Conservation (phyloP, 2,329 filamentous ascomycete genomes). For the Teratosphaeria zuluensis region DNA sequence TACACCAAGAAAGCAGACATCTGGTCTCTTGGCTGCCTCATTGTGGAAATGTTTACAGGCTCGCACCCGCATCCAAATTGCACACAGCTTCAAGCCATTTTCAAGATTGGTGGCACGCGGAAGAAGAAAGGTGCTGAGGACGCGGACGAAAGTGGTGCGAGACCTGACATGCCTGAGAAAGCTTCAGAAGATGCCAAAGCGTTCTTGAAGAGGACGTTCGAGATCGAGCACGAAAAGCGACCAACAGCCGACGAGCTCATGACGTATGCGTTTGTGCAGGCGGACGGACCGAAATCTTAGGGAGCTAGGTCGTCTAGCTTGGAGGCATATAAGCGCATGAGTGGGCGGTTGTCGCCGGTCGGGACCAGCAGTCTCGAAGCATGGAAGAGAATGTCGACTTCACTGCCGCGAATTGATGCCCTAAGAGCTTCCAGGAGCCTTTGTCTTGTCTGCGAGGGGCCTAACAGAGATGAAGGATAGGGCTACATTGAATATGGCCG, state of each 20-base stretch:
- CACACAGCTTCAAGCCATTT: conserved; percentile 94
- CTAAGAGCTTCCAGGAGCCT: background rate
- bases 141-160: conserved; percentile 43
- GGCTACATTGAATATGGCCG: background rate
- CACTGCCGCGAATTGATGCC: background rate
- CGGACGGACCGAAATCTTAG: background rate
- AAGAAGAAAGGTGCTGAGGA: conserved; percentile 47
- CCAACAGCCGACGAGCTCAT: conserved; percentile 88
- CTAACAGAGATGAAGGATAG: background rate
- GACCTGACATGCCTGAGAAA: conserved; percentile 78
- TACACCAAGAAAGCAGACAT: conserved; percentile 99
- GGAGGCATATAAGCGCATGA: background rate
- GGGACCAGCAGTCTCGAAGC: background rate
- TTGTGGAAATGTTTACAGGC: conserved; percentile 99
- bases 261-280: conserved; percentile 57
- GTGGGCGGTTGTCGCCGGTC: background rate
- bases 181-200: conserved; percentile 74
- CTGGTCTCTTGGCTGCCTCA: conserved; percentile 91
- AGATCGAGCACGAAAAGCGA: conserved; percentile 86
- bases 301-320: background rate
- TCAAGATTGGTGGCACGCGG: conserved; percentile 81
- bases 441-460: background rate
- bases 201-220: conserved; percentile 84
- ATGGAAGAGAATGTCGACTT: background rate
- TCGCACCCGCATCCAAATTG: conserved; percentile 94